Percentiles rank a stretch among this genome's conserved stretches.
Evolutionary conservation across 2,329 filamentous ascomycete species (phyloP).

Genomic region (Botrytis medusae): DNA sequence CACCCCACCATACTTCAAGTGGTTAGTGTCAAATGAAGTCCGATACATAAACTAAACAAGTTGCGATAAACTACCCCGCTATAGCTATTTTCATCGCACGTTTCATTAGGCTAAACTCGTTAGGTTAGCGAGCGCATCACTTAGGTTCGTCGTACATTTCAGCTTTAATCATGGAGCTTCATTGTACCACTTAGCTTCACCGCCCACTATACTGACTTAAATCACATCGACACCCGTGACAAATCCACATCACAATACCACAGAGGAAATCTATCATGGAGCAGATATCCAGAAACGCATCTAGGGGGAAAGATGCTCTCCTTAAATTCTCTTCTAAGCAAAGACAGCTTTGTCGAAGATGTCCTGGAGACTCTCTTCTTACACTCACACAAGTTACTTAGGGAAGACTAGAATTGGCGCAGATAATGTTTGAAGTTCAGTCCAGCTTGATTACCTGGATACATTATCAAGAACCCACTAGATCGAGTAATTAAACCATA

Average conservation of each 20-base stretch:
- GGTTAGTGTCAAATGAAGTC: not conserved
- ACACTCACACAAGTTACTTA: not conserved
- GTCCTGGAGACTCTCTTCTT: not conserved
- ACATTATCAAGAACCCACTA: too few relatives aligned
- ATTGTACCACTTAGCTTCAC: not conserved
- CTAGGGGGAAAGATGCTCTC: not conserved
- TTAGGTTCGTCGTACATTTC: not conserved
- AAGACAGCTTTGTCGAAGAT: not conserved
- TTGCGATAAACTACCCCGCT: not conserved
- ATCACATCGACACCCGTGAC: not conserved
- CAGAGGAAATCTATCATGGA: not conserved
- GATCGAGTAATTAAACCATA: too few relatives aligned
- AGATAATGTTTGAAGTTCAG: not conserved
- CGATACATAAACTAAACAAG: rapidly evolving
- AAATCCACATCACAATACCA: not conserved
- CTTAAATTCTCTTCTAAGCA: not conserved
- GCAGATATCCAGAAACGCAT: not conserved
- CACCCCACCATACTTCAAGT: not conserved
- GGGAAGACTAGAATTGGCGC: not conserved
- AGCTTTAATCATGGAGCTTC: not conserved
- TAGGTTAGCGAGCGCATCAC: rapidly evolving
- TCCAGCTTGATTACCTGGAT: too few relatives aligned
- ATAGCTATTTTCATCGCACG: not conserved
- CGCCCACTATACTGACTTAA: not conserved
- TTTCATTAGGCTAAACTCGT: not conserved